Conservation (phyloP, 75 land plant genomes). For the Ceratopteris richardii region DNA sequence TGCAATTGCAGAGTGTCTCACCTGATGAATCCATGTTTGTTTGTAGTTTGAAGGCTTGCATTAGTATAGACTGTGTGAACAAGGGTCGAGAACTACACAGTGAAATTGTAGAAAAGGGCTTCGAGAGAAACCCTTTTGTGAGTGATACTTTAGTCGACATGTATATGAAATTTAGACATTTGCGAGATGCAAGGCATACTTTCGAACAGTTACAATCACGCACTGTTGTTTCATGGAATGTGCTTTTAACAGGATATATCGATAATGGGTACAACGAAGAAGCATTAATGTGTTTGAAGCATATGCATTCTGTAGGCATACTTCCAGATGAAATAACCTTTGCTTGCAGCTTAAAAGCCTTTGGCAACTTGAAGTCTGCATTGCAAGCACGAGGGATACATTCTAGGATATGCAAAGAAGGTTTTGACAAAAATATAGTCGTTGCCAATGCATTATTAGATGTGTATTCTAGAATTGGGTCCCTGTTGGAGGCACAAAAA, state of each 20-base stretch:
- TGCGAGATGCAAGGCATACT: constrained; percentile 12
- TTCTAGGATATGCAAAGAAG: constrained; percentile 14
- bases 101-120: constrained; percentile 6
- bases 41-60: constrained; percentile 12
- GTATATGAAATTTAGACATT: constrained; percentile 21
- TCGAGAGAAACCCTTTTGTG: constrained; percentile 8
- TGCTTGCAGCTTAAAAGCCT: not conserved
- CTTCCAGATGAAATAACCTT: constrained; percentile 17
- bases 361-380: constrained; percentile 3
- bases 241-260: constrained; percentile 20
- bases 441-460: constrained; percentile 20
- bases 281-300: constrained; percentile 1
- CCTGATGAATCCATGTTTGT: constrained; percentile 9
- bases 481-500: constrained; percentile 10
- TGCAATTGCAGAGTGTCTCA: constrained; percentile 13
- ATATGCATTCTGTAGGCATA: constrained; percentile 20
- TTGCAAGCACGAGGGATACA: constrained; percentile 19
- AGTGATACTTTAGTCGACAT: constrained; percentile 8
- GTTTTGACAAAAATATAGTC: constrained; percentile 19
- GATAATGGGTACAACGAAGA: constrained; percentile 10
- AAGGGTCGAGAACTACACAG: constrained; percentile 29
- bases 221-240: constrained; percentile 28
- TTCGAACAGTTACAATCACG: constrained; percentile 14
- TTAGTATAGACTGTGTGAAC: not conserved
- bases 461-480: constrained; percentile 23